A percentile compares a stretch with the other conserved stretches of the same genome.
Conservation (phyloP, 768 basidiomycete species). For the Termitomyces bulborhizus region DNA sequence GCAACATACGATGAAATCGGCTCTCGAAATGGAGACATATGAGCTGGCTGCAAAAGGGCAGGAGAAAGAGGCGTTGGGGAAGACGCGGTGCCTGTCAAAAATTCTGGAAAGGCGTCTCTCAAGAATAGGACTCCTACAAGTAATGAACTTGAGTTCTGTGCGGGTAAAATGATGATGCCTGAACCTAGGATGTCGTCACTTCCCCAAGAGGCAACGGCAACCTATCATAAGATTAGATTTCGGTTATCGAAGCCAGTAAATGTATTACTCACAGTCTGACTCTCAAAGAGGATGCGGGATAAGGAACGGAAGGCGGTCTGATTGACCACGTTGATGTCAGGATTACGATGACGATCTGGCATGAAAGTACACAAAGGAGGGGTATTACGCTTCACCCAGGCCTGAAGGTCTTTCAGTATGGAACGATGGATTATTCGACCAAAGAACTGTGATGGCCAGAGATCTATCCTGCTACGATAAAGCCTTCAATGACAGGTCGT, state of each 20-base stretch:
- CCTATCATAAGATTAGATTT: slow-evolving; percentile 23
- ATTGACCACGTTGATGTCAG: slow-evolving; percentile 43
- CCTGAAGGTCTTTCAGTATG: slow-evolving; percentile 39
- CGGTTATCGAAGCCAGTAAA: background rate
- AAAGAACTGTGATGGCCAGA: slow-evolving; percentile 50
- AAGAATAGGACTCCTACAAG: slow-evolving; percentile 49
- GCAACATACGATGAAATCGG: slow-evolving; percentile 25
- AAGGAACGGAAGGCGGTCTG: slow-evolving; percentile 48
- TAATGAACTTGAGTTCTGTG: slow-evolving; percentile 43
- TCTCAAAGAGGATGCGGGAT: slow-evolving; percentile 44
- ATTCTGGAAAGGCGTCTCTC: slow-evolving; percentile 39
- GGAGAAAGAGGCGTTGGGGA: slow-evolving; percentile 24
- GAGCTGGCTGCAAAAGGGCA: slow-evolving; percentile 19
- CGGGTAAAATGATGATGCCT: slow-evolving; percentile 49
- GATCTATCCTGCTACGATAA: slow-evolving; percentile 38
- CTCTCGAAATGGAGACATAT: slow-evolving; percentile 24
- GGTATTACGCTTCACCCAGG: slow-evolving; percentile 42
- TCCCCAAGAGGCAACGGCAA: slow-evolving; percentile 48
- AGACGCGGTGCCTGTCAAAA: slow-evolving; percentile 27
- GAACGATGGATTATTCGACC: slow-evolving; percentile 35
- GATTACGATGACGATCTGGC: slow-evolving; percentile 51
- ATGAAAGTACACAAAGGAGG: slow-evolving; percentile 58
- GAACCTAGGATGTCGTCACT: slow-evolving; percentile 37
- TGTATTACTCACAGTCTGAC: slow-evolving; percentile 39
- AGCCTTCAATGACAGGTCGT: slow-evolving; percentile 18